These are phyloP conservation scores for Epichloe scottii DNA, from an alignment of 2,329 filamentous ascomycete genomes.

Conservation along the genomic window DNA sequence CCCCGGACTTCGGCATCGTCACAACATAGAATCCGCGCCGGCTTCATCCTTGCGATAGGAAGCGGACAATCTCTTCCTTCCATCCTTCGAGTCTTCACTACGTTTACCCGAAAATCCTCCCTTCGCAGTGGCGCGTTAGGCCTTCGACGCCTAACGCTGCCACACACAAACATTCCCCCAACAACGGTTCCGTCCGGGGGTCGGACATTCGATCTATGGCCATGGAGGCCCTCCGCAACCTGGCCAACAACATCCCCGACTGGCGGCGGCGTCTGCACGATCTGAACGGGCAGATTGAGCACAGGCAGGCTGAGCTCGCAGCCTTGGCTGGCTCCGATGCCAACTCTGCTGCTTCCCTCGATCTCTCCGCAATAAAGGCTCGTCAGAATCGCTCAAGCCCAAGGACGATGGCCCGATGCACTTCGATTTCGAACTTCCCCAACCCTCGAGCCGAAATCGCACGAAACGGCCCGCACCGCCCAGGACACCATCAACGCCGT, in stretches of 20 bases:
- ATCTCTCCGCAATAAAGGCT: conserved; percentile 38
- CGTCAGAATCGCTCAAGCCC: conserved; percentile 40
- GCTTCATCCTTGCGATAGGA: background rate
- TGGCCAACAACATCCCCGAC: conserved; percentile 43
- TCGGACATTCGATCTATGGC: conserved; percentile 24
- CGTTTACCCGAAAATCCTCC: background rate
- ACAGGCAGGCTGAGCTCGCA: conserved; percentile 49
- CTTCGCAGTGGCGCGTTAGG: conserved; percentile 16
- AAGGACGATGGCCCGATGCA: conserved; percentile 28
- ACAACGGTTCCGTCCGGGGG: conserved; percentile 17
- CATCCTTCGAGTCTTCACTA: background rate
- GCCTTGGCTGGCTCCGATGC: conserved; percentile 24
- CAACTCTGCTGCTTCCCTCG: conserved; percentile 19
- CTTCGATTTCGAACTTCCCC: conserved; percentile 7
- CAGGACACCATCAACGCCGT: conserved; percentile 11
- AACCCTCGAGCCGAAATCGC: background rate
- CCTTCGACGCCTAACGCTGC: conserved; percentile 18
- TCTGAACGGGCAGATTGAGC: conserved; percentile 46
- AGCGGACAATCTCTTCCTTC: background rate
- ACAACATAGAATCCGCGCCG: background rate
- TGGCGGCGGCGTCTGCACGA: conserved; percentile 49
- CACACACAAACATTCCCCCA: conserved; percentile 12
- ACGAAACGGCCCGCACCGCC: conserved; percentile 4
- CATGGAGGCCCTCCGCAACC: conserved; percentile 43
- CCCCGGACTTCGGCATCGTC: background rate